A percentile compares a stretch with the other conserved stretches of the same genome.
phyloP scores from a whole-genome alignment of 2,329 filamentous ascomycete genomes.

The Xylariomycetidae sp. region DNA sequence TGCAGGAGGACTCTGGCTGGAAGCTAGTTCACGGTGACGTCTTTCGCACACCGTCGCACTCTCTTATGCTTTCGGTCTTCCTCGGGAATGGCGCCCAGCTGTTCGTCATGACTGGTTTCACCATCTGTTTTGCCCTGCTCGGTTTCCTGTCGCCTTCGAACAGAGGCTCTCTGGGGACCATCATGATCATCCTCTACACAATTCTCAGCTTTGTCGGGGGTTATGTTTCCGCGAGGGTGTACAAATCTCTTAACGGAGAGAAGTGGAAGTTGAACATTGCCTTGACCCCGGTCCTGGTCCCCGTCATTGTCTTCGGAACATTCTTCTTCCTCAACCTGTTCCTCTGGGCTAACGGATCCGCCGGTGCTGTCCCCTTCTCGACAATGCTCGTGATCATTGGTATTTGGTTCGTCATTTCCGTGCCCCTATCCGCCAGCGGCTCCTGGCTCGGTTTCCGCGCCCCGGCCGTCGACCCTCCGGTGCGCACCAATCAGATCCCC shows the following conservation, averaged over 20 bases:
- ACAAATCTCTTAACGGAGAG: conserved; percentile 91
- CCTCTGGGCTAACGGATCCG: conserved; percentile 88
- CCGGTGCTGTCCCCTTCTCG: conserved; percentile 89
- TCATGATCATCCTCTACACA: conserved; percentile 90
- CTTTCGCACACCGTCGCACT: conserved; percentile 80
- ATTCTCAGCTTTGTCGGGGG: conserved; percentile 89
- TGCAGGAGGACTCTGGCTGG: conserved; percentile 98
- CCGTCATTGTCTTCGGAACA: conserved; percentile 75
- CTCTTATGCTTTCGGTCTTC: conserved; percentile 79
- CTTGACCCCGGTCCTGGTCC: conserved; percentile 80
- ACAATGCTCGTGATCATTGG: conserved; percentile 92
- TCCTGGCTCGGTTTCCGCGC: conserved; percentile 92
- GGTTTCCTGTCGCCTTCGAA: conserved; percentile 96
- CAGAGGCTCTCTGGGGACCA: conserved; percentile 86
- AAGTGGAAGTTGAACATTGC: conserved; percentile 92
- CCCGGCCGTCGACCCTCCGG: conserved; percentile 67
- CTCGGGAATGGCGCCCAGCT: conserved; percentile 92
- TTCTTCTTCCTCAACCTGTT: conserved; percentile 97
- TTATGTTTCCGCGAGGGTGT: conserved; percentile 83
- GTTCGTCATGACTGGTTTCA: conserved; percentile 95
- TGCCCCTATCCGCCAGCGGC: conserved; percentile 83
- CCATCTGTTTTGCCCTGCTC: conserved; percentile 87
- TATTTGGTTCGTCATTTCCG: conserved; percentile 97
- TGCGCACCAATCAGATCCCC: conserved; percentile 95
- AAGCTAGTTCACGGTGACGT: conserved; percentile 97